Base-by-base conservation (phyloP, 768 basidiomycete genomes). In the Hydnum rufescens region DNA sequence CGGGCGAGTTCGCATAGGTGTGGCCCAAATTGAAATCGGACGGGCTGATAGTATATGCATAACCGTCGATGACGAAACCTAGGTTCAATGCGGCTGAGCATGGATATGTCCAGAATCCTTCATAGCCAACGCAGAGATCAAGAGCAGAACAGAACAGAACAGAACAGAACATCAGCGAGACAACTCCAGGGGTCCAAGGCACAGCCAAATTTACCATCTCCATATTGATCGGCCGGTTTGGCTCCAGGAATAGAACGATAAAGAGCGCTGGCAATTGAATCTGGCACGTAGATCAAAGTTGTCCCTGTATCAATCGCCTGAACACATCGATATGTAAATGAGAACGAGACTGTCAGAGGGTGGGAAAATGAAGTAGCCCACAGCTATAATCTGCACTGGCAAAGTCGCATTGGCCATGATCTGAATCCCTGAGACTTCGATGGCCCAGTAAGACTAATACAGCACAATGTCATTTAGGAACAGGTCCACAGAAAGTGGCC, bases 21-120 rank as follows among this genome's bases (percentile, higher is more conserved):
- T 44, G 56, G 6, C 77, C 80, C 18, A 77, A 64, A 60, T 74
- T 78, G 62, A 79, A 75, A 64, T 81, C 78, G 19, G 51, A 57
- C 3, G 63, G 59, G 56, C 70, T 65, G 50, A 80, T 61, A 26
- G 62, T 19, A 57, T 76, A 74, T 18, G 60, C 43, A 26, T 65
- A 55, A 3, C 66, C 65, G 39, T 65, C 68, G 57, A 81, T 72
- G 1, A 66, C 60, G 25, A 82, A 66, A 4, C 69, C 64, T 28
- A 75, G 58, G 2, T 56, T 53, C 36, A 65, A 52, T 1, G 53
- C 43, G 1, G 65, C 55, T 31, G 63, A 57, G 61, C 80, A 82
- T 1, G 76, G 77, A 57, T 66, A 77, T 2, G 70, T 67, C 61
- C 71, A 81, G 62, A 72, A 76, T 2, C 69, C 75, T 69, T 50